Evolutionary conservation across 345 rosid species (phyloP).

Genomic region (Rubroshorea leprosula): DNA sequence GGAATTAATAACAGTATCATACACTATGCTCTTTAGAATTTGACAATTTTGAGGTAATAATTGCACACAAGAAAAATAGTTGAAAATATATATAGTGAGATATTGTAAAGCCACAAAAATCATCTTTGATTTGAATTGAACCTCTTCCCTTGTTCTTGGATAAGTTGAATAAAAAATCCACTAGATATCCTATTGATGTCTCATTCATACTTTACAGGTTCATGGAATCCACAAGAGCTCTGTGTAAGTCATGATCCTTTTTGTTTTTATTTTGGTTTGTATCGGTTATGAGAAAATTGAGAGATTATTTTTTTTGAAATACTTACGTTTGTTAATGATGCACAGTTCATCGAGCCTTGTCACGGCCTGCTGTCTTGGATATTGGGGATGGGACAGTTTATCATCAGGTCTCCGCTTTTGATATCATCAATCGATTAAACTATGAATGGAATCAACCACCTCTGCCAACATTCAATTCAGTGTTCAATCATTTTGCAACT

Average conservation of each 20-base stretch:
- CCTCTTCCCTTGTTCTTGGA: no score
- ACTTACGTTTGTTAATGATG: not conserved
- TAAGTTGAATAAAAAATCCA: not conserved
- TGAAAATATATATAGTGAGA: not conserved
- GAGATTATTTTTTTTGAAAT: not conserved
- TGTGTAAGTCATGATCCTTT: not conserved
- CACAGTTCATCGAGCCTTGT: not conserved
- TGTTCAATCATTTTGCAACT: no score
- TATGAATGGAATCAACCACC: no score
- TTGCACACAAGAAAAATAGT: not conserved
- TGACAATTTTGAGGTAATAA: no score
- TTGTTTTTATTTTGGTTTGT: no score
- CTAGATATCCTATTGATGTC: not conserved
- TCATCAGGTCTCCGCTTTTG: not conserved
- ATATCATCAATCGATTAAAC: no score
- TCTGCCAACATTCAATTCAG: no score
- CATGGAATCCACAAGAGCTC: not conserved
- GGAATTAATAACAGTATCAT: no score
- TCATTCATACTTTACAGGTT: not conserved
- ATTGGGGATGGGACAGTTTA: not conserved
- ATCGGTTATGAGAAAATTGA: not conserved
- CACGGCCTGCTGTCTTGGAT: not conserved
- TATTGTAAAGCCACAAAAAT: not conserved
- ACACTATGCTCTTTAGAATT: not conserved
- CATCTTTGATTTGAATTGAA: no score